phyloP scores from a whole-genome alignment of 2,329 filamentous ascomycete genomes.

The Alternaria ventricosa region DNA sequence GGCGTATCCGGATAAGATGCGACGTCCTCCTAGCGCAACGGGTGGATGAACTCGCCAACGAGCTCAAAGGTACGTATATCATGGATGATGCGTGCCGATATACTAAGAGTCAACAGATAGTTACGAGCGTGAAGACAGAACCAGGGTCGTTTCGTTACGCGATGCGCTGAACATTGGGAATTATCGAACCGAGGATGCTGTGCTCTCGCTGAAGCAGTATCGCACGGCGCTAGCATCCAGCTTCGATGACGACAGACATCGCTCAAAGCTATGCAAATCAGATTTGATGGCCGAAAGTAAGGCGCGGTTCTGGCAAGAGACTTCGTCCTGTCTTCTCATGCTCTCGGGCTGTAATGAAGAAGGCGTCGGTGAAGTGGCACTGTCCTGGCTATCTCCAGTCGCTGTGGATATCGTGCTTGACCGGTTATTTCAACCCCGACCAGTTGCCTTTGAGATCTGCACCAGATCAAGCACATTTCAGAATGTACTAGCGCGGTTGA shows the following conservation, averaged over 20 bases:
- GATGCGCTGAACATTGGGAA: background rate
- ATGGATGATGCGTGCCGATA: background rate
- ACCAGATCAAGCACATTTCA: background rate
- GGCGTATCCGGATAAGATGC: background rate
- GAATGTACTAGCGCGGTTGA: background rate
- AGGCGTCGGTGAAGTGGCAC: background rate
- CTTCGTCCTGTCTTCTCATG: background rate
- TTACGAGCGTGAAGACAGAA: background rate
- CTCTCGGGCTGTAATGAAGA: conserved; percentile 7
- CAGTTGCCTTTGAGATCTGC: conserved; percentile 7
- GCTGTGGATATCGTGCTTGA: conserved; percentile 7
- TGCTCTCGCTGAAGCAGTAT: background rate
- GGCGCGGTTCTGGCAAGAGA: background rate
- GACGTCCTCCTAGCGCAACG: background rate
- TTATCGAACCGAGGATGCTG: background rate
- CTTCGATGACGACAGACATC: background rate
- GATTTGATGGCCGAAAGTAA: background rate
- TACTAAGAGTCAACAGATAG: background rate
- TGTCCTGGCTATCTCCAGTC: conserved; percentile 12
- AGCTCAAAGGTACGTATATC: background rate
- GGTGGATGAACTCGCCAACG: background rate
- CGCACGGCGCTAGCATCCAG: background rate
- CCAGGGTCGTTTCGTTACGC: background rate
- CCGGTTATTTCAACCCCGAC: background rate
- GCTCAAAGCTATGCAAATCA: background rate